Conservation (phyloP, 2,329 filamentous ascomycete genomes). For the Huntiella abstrusa region DNA sequence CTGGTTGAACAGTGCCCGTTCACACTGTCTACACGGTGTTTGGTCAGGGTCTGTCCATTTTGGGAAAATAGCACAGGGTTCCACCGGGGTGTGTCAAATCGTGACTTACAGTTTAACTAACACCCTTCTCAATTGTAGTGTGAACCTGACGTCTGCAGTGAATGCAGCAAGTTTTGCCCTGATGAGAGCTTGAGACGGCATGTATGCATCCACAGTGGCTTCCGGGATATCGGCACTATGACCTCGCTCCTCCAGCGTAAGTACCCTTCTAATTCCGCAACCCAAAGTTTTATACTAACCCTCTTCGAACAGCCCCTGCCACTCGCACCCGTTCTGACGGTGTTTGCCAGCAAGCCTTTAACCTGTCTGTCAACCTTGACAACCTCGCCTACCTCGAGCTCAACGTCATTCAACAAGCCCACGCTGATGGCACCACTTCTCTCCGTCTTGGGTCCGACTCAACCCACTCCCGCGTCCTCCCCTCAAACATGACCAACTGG, state of each 20-base stretch:
- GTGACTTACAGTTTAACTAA: no score
- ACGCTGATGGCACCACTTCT: conserved; percentile 1
- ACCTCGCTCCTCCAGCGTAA: background rate
- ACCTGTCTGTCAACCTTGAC: conserved; percentile 1
- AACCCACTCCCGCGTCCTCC: background rate
- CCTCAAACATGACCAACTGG: background rate
- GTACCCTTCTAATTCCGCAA: background rate
- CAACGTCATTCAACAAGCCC: conserved; percentile 6
- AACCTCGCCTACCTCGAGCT: background rate
- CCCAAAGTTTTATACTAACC: no score
- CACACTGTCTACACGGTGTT: no score
- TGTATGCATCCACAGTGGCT: conserved; percentile 7
- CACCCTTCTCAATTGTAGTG: conserved; percentile 2
- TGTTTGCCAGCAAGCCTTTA: no score
- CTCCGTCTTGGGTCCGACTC: conserved; percentile 2
- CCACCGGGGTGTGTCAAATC: no score
- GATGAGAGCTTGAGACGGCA: background rate
- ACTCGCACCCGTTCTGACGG: no score
- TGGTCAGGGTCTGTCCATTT: no score
- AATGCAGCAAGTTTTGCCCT: conserved; percentile 7
- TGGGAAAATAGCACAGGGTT: no score
- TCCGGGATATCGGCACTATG: background rate
- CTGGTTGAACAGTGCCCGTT: no score
- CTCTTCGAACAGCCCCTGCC: no score
- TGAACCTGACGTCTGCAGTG: conserved; percentile 3